Conservation (phyloP, 1,139 yeast genomes). For the Petasospora rhodanensis region DNA sequence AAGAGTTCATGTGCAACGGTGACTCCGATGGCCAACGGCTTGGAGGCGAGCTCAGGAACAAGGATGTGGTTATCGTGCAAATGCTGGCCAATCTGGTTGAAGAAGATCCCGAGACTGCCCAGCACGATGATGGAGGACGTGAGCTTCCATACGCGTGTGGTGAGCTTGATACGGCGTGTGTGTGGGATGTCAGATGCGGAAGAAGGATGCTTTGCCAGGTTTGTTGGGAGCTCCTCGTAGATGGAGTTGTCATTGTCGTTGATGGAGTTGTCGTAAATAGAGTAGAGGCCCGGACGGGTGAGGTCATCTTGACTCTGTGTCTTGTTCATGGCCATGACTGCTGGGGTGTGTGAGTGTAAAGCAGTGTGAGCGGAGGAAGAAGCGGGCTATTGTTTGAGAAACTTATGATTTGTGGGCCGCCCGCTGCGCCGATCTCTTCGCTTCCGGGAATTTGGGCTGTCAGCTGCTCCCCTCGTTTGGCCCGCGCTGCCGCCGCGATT, state of each 20-base stretch:
- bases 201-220: conserved; percentile 10
- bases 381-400: no score
- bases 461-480: no score
- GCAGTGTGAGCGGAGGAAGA: no score
- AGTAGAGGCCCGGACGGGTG: conserved; percentile 13
- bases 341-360: neutral
- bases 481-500: no score
- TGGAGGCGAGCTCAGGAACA: conserved; percentile 27
- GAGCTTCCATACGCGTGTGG: conserved; percentile 7
- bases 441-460: no score
- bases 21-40: conserved; percentile 30
- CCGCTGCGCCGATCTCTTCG: no score
- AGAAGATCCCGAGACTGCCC: conserved; percentile 42
- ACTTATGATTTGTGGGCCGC: no score
- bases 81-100: conserved; percentile 47
- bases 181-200: conserved; percentile 1
- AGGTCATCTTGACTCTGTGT: conserved; percentile 11
- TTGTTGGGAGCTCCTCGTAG: conserved; percentile 10
- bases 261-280: conserved; percentile 12
- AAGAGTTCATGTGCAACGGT: conserved; percentile 28
- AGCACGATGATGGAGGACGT: conserved; percentile 31
- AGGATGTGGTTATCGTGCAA: conserved; percentile 46
- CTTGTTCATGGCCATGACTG: conserved; percentile 1
- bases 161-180: conserved; percentile 4
- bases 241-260: conserved; percentile 11